phyloP scores from a whole-genome alignment of 2,329 filamentous ascomycete species.

The Cordyceps javanica region DNA sequence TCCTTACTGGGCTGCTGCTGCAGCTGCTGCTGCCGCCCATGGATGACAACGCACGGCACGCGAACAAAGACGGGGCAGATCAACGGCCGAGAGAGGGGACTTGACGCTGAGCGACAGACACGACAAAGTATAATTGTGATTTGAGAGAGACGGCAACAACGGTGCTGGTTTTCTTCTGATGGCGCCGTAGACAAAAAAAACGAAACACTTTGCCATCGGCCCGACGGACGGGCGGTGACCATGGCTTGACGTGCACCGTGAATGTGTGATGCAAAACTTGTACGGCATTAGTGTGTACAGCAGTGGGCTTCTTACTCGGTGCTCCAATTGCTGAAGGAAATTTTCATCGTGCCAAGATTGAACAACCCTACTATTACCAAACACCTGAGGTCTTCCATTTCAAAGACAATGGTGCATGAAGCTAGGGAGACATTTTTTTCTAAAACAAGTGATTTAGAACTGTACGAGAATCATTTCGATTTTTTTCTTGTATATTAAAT shows the following conservation, averaged over 20 bases:
- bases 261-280: background rate
- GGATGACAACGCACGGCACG: too few relatives aligned
- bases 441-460: background rate
- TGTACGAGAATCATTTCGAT: background rate
- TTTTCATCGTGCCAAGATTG: slow-evolving; percentile 49
- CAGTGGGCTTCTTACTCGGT: slow-evolving; percentile 42
- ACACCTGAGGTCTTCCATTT: slow-evolving; percentile 39
- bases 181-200: background rate
- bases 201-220: too few relatives aligned
- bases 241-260: background rate
- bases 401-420: slow-evolving; percentile 49
- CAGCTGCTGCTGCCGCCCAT: too few relatives aligned
- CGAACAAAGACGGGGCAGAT: too few relatives aligned
- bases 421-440: slow-evolving; percentile 41
- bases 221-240: background rate
- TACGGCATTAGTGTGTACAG: slow-evolving; percentile 55
- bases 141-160: background rate
- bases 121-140: background rate
- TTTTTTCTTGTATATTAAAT: slow-evolving; percentile 4
- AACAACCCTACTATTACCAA: slow-evolving; percentile 50
- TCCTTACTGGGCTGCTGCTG: background rate
- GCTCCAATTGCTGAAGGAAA: slow-evolving; percentile 52
- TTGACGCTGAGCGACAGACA: too few relatives aligned
- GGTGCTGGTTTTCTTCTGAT: too few relatives aligned
- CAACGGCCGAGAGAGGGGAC: too few relatives aligned